Percentiles rank a stretch among this genome's conserved stretches.
phyloP scores from a whole-genome alignment of 371 early-diverging fungal species.

The Umbelopsis sp. region DNA sequence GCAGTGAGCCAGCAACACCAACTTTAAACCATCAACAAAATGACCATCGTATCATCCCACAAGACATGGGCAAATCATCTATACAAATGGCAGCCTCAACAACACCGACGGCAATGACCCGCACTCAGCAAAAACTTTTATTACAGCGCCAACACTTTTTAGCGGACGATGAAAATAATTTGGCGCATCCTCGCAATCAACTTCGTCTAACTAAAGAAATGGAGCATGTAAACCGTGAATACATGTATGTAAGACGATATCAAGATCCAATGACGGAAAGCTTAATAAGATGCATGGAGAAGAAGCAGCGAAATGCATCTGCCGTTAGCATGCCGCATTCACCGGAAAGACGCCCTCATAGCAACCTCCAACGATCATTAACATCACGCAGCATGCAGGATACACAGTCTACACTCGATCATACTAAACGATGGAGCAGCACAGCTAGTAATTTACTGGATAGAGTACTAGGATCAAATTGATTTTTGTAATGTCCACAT shows the following conservation, averaged over 20 bases:
- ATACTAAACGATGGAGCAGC: slow-evolving; percentile 16
- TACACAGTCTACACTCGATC: neutral
- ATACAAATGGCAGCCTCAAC: slow-evolving; percentile 23
- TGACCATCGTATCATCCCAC: neutral
- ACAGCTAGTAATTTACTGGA: slow-evolving; percentile 14
- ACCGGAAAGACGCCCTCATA: neutral
- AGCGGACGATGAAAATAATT: slow-evolving; percentile 52
- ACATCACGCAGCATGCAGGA: slow-evolving; percentile 8
- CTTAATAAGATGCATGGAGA: slow-evolving; percentile 30
- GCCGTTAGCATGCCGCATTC: neutral
- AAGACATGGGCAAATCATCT: neutral
- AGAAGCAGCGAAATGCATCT: slow-evolving; percentile 7
- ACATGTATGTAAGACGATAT: slow-evolving; percentile 37
- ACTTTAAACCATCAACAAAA: neutral
- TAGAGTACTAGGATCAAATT: slow-evolving; percentile 11
- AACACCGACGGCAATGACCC: slow-evolving; percentile 34
- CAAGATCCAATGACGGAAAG: slow-evolving; percentile 48
- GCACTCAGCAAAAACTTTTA: slow-evolving; percentile 58
- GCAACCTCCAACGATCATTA: slow-evolving; percentile 5
- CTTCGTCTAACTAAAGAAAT: slow-evolving; percentile 52
- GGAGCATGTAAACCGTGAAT: slow-evolving; percentile 51
- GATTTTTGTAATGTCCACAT: neutral
- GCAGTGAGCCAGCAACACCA: neutral
- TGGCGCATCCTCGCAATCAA: slow-evolving; percentile 53
- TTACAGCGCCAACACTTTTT: slow-evolving; percentile 52